These are phyloP conservation scores for Oropetium thomaeum DNA, from an alignment of 176 grass and related monocot genomes.

Conservation along the genomic window DNA sequence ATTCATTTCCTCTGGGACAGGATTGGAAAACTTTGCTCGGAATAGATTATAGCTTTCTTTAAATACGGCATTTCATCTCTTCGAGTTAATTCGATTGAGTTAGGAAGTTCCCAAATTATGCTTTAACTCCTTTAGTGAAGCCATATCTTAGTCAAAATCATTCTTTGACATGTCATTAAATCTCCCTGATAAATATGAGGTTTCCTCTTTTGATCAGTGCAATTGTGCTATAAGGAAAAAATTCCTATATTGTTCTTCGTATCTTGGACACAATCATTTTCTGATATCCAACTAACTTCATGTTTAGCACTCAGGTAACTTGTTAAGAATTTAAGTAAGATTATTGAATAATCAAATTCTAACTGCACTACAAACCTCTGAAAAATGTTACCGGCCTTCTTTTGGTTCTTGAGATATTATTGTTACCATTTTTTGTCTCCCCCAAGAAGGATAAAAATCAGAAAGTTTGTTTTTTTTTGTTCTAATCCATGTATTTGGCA, in stretches of 20 bases:
- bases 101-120: neutral
- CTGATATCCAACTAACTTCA: neutral
- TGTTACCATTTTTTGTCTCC: neutral
- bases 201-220: neutral
- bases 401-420: neutral
- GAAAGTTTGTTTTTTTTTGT: neutral
- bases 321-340: neutral
- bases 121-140: neutral
- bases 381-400: neutral
- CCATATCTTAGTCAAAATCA: neutral
- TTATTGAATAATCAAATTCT: neutral
- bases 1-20: neutral
- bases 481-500: neutral
- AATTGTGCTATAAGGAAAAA: neutral
- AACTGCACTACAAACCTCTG: neutral
- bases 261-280: neutral
- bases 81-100: neutral
- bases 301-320: neutral
- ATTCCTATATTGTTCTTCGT: neutral
- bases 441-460: neutral
- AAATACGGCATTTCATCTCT: neutral
- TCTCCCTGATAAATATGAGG: neutral
- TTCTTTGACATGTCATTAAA: neutral
- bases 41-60: conserved; percentile 14
- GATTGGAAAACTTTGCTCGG: neutral